Conservation (phyloP, 2,329 filamentous ascomycete species). For the Aspergillus carbonarius region DNA sequence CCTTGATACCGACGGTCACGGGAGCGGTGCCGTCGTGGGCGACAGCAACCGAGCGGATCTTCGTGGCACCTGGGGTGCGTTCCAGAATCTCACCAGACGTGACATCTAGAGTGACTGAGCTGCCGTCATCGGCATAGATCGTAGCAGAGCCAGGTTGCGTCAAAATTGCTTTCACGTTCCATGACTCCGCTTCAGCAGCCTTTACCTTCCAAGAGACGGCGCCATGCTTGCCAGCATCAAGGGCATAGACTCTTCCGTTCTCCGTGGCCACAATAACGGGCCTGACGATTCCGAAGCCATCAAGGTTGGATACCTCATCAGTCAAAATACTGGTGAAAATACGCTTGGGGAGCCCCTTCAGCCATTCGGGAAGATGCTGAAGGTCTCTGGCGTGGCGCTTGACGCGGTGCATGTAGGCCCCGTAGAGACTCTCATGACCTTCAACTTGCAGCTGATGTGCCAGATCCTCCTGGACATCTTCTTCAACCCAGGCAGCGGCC, state of each 20-base stretch:
- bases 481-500: conserved; percentile 76
- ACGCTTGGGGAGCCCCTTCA: conserved; percentile 67
- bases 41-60: conserved; percentile 34
- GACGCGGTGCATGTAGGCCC: conserved; percentile 85
- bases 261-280: conserved; percentile 76
- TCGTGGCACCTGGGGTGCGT: conserved; percentile 24
- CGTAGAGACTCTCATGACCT: conserved; percentile 73
- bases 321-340: conserved; percentile 63
- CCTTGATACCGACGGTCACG: conserved; percentile 33
- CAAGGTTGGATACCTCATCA: conserved; percentile 53
- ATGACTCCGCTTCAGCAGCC: conserved; percentile 59
- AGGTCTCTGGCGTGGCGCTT: conserved; percentile 79
- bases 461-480: conserved; percentile 70
- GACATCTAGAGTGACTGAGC: conserved; percentile 55
- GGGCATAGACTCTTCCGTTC: conserved; percentile 73
- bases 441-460: conserved; percentile 82
- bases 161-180: conserved; percentile 68
- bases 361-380: conserved; percentile 67
- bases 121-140: conserved; percentile 61
- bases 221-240: conserved; percentile 75
- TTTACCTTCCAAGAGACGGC: conserved; percentile 73
- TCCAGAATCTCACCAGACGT: conserved; percentile 45
- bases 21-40: conserved; percentile 26
- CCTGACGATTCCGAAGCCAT: conserved; percentile 84
- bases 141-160: conserved; percentile 61